phyloP scores from a whole-genome alignment of 495 filamentous ascomycete species.

The Penicillium coffeae region DNA sequence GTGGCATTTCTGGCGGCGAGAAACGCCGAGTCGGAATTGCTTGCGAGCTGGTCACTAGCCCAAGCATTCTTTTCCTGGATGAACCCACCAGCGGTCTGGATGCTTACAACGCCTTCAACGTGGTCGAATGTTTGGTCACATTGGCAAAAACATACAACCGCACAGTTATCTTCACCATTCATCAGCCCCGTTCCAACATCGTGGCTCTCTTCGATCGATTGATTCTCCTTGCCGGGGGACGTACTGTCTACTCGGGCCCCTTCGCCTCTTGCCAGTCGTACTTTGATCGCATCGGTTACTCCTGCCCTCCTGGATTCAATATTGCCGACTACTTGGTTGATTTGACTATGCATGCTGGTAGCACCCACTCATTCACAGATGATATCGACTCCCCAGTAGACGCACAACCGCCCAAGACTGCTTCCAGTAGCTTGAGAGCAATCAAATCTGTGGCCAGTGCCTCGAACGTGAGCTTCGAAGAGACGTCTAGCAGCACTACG shows the following conservation, averaged over 20 bases:
- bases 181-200: constrained; percentile 99
- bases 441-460: constrained; percentile 86
- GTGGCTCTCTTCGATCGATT: constrained; percentile 96
- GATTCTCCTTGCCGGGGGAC: constrained; percentile 83
- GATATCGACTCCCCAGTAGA: constrained; percentile 46
- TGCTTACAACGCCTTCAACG: constrained; percentile 95
- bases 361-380: constrained; percentile 52
- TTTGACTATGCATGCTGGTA: constrained; percentile 90
- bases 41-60: constrained; percentile 95
- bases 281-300: constrained; percentile 85
- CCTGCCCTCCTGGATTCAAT: constrained; percentile 94
- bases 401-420: constrained; percentile 54
- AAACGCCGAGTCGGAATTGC: constrained; percentile 95
- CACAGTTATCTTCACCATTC: constrained; percentile 97
- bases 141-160: constrained; percentile 93
- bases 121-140: constrained; percentile 92
- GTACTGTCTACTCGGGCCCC: constrained; percentile 87
- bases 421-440: constrained; percentile 84
- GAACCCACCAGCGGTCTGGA: constrained; percentile 96
- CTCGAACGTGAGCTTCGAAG: constrained; percentile 61
- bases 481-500: constrained; percentile 53
- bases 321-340: constrained; percentile 98
- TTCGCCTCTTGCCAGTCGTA: constrained; percentile 87
- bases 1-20: constrained; percentile 95
- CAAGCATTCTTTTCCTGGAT: constrained; percentile 94